Evolutionary conservation across 139 green algal species (phyloP).

Genomic region (Coelastrella sp.): DNA sequence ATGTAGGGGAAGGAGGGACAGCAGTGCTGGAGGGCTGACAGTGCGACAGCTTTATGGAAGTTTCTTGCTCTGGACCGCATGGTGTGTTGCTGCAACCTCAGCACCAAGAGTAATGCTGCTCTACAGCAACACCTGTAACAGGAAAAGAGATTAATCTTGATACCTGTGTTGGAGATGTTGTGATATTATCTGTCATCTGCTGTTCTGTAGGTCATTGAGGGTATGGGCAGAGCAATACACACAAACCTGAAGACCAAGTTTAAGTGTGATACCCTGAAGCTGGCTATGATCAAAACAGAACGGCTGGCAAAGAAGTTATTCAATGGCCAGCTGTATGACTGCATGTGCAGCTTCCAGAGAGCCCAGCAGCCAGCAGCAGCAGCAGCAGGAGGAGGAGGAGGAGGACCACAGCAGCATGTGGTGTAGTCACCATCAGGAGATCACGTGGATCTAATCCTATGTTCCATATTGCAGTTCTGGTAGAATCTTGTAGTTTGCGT

Average conservation of each 20-base stretch:
- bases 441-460: too few relatives aligned
- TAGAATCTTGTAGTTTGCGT: too few relatives aligned
- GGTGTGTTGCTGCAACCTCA: not conserved
- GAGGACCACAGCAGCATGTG: not conserved
- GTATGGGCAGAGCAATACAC: slow-evolving; percentile 94
- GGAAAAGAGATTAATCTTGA: too few relatives aligned
- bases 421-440: not conserved
- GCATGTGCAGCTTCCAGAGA: slow-evolving; percentile 80
- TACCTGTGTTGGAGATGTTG: too few relatives aligned
- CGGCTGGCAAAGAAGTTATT: slow-evolving; percentile 89
- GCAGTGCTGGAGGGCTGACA: too few relatives aligned
- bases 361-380: not conserved
- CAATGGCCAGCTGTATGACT: slow-evolving; percentile 91
- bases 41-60: too few relatives aligned
- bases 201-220: slow-evolving; percentile 85
- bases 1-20: not conserved
- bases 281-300: slow-evolving; percentile 98
- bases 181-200: not conserved
- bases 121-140: too few relatives aligned
- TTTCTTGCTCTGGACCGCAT: not conserved
- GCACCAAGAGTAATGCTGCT: too few relatives aligned
- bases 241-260: slow-evolving; percentile 84
- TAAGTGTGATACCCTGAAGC: slow-evolving; percentile 92
- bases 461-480: too few relatives aligned
- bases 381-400: not conserved